Percentiles rank a stretch among this genome's conserved stretches.
phyloP scores from a whole-genome alignment of 2,329 filamentous ascomycete genomes.

The Diaporthe citrichinensis region DNA sequence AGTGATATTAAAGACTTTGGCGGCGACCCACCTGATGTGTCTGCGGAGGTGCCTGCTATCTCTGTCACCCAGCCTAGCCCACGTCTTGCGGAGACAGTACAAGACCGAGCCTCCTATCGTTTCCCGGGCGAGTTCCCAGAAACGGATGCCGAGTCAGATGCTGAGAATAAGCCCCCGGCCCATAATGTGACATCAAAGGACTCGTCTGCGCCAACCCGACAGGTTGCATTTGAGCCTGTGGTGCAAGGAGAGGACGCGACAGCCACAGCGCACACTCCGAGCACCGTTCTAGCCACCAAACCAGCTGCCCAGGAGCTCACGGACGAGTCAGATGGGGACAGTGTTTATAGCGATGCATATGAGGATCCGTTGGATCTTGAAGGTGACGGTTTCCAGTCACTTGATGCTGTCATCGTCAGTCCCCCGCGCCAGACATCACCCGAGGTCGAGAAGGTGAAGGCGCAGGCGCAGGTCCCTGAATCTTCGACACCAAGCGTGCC shows the following conservation, averaged over 20 bases:
- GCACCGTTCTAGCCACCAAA: constrained; percentile 45
- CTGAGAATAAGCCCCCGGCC: neutral
- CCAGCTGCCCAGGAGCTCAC: constrained; percentile 54
- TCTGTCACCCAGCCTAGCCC: constrained; percentile 62
- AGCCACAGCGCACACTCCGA: constrained; percentile 42
- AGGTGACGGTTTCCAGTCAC: constrained; percentile 77
- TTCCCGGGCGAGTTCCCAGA: constrained; percentile 73
- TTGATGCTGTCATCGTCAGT: constrained; percentile 79
- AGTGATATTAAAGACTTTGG: constrained; percentile 43
- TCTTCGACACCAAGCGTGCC: constrained; percentile 15
- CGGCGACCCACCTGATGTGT: constrained; percentile 13
- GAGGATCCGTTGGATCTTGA: constrained; percentile 79
- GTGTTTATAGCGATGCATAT: constrained; percentile 82
- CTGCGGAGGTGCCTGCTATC: constrained; percentile 57
- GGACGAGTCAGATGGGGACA: constrained; percentile 61
- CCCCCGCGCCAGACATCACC: constrained; percentile 55
- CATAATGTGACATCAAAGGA: constrained; percentile 8
- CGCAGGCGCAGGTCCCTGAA: constrained; percentile 4
- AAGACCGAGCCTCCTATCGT: constrained; percentile 53
- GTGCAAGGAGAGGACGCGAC: constrained; percentile 42
- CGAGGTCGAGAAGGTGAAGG: constrained; percentile 5
- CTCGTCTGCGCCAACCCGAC: constrained; percentile 33
- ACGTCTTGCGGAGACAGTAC: constrained; percentile 43
- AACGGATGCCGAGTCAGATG: constrained; percentile 50
- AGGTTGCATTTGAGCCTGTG: constrained; percentile 45